A percentile compares a stretch with the other conserved stretches of the same genome.
Evolutionary conservation across 2,329 filamentous ascomycete genomes (phyloP).

Genomic region (Scorias spongiosa): DNA sequence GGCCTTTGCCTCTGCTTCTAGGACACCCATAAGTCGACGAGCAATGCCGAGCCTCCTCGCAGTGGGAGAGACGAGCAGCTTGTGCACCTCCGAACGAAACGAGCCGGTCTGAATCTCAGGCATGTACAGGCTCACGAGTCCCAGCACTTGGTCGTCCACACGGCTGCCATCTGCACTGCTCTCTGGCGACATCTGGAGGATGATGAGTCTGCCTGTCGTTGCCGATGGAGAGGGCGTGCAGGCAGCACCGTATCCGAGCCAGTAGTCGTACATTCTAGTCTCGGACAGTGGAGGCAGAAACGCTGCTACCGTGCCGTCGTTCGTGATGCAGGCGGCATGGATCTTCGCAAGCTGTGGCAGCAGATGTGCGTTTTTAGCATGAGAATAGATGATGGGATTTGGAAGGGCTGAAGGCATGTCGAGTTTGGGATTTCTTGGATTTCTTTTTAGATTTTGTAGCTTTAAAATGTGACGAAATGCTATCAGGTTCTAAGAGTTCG

Average conservation of each 20-base stretch:
- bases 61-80: conserved; percentile 40
- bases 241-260: conserved; percentile 35
- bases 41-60: conserved; percentile 39
- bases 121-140: conserved; percentile 40
- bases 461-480: no score
- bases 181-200: conserved; percentile 15
- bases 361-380: conserved; percentile 31
- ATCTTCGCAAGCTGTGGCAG: conserved; percentile 42
- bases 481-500: no score
- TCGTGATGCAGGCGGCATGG: conserved; percentile 43
- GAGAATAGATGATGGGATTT: conserved; percentile 7
- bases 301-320: conserved; percentile 40
- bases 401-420: conserved; percentile 5
- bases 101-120: conserved; percentile 40
- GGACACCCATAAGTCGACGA: conserved; percentile 33
- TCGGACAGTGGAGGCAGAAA: conserved; percentile 46
- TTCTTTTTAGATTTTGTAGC: no score
- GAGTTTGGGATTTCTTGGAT: background rate
- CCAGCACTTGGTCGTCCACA: conserved; percentile 31
- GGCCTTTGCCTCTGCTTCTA: conserved; percentile 39
- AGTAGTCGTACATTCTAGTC: conserved; percentile 41
- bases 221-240: conserved; percentile 28
- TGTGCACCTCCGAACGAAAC: conserved; percentile 41
- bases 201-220: conserved; percentile 30
- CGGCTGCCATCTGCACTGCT: background rate